Evolutionary conservation across 257 asterid genomes (phyloP), one percentile per base, ranked within the genome.

Genomic region (Paulownia fortunei): DNA sequence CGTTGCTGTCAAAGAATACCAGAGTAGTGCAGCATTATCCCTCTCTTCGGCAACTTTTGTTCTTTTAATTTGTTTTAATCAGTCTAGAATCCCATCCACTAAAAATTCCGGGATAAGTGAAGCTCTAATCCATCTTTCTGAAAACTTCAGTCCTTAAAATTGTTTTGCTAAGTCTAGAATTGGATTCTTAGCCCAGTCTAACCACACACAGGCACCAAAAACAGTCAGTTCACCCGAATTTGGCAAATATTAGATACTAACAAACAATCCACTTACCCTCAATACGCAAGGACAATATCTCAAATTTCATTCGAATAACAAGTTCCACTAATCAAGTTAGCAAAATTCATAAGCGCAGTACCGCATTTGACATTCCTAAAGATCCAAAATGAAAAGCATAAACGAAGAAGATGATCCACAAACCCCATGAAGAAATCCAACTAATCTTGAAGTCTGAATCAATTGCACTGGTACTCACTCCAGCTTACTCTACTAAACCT

Each of bases 151-250:
- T 56, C 15, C 61, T 30, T 30, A 26, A 27, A 63, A 56, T 32
- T 77, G 47, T 60, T 68, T 66, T 51, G 16, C 64, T 24, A 34
- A 74, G 52, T 58, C 71, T 24, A 42, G 49, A 70, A 42, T 64
- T 30, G 18, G 8, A 9, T 51, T 10, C 36, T 32, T 76, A 47
- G 3, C 55, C 44, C 49, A 76, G 19, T 32, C 52, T 49, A 70
- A 59, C 34, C 58, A n/a, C 79, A 49, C 21, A 2, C 56, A 10
- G 27, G 32, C 58, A 56, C 37, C 61, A 7, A 72, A 24, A 27
- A 49, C 3, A 54, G 52, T 49, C 37, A 5, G 32, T 13, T 54
- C 46, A 21, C 8, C 68, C 51, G 7, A 51, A 65, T 39, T 55
- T 11, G 24, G 30, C 11, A 41, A 58, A 49, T 41, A 59, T 30